Base-by-base conservation (phyloP, 805 yeast genomes). In the Vanderwaltozyma yarrowii region DNA sequence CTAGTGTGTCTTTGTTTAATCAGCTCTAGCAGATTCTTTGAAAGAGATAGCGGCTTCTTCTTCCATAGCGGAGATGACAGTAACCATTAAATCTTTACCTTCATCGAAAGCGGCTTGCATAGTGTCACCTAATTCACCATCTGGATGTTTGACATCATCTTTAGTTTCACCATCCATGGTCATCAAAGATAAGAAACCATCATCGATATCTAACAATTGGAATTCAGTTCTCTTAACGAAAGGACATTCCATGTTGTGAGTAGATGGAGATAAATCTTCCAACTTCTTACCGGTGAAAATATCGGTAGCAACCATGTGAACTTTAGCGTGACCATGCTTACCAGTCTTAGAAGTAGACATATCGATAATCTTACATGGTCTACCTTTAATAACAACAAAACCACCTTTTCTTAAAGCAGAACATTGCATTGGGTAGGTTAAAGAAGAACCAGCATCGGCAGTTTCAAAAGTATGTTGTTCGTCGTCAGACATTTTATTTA, bases 261-360 rank as follows among this genome's bases (percentile, higher is more conserved):
- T 92, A 51, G 98, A 92, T 73, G 98, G 98, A 57, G 98, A 92
- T 69, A 92, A 83, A 74, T 92, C 98, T 80, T 92, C 98, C 71
- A 88, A 80, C 78, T 92, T 92, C 88, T 92, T 92, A 71, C 85
- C 83, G 62, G 98, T 92, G 89, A 92, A 92, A 70, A 92, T 89
- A 70, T 92, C 98, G 61, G 84, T 80, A 66, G 97, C 97, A 56
- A 92, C 97, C 74, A 92, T 79, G 74, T 92, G 97, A 71, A 92
- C 98, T 80, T 92, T 92, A 69, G 98, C 98, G 92, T 92, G 98
- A 76, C 98, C 98, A 83, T 92, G 98, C 96, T 92, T 92, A 75
- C 98, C 98, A 60, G 98, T 92, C 83, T 92, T 92, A 64, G 98
- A 92, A 65, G 98, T 92, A 49, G 98, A 92, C 98, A 92, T 92